Evolutionary conservation across 805 yeast species (phyloP), one percentile per base, ranked within the genome.

Genomic region (Alloascoidea hylecoeti): DNA sequence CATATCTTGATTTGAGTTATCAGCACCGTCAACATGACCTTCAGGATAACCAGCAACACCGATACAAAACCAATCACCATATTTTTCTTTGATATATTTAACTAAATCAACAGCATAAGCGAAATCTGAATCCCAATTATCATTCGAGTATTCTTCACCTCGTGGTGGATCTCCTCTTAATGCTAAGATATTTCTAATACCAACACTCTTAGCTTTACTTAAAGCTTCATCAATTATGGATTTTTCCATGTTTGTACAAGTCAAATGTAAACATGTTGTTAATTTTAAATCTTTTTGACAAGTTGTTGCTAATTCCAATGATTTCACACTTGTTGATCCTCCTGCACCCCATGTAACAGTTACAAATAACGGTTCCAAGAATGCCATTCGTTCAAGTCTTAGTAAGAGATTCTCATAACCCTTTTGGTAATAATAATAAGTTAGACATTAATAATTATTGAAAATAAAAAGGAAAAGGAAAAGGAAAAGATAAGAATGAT

Each of bases 271-370:
- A 46, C 95, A 88, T 0, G 95, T 85, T 3, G 96, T 85, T n/a
- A 89, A 60, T 2, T 79, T 78, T 41, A 88, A 64, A 36, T 78
- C 84, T 35, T 68, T 61, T 49, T 81, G 84, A 47, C 94, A 79
- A 2, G 82, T 68, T 16, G 72, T 63, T 1, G 96, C 95, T 41
- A 92, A 64, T 34, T 83, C 89, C 41, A 92, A 57, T 0, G 96
- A 83, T 60, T 85, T 86, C 36, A 73, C 79, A 35, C 89, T 75
- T 5, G 96, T 85, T 3, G 94, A 76, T 2, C 98, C 98, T 33
- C 97, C 97, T 3, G 98, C 97, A 23, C 97, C 98, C 96, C 97
- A 92, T 0, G 99, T 92, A 12, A 92, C 80, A 2, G 95, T 84
- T 39, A 89, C 78, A 54, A 92, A 94, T 13, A 79, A 61, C 2